These are phyloP conservation scores for Amaranthus hypochondriacus DNA, from an alignment of 148 eudicot species.

Conservation along the genomic window DNA sequence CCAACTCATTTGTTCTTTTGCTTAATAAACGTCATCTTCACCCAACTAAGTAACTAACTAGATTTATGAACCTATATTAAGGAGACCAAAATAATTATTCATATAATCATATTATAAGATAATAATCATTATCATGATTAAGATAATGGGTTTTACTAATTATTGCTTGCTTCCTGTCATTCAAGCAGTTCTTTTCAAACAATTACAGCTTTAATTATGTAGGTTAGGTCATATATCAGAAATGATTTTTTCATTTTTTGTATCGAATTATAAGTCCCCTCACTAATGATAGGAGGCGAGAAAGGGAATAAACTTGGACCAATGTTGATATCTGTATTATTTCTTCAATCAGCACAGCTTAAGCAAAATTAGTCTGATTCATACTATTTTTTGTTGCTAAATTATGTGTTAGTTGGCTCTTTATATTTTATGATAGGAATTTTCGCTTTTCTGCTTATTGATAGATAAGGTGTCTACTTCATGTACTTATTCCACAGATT, in stretches of 20 bases:
- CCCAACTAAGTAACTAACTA: not conserved
- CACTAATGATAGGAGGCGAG: not conserved
- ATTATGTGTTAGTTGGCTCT: slow-evolving; percentile 16
- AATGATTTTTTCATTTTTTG: not conserved
- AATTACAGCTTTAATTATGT: not conserved
- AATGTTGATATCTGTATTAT: not conserved
- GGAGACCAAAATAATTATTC: not conserved
- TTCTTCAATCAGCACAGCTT: slow-evolving; percentile 6
- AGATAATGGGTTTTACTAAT: not conserved
- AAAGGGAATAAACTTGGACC: slow-evolving; percentile 5
- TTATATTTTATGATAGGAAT: slow-evolving; percentile 2
- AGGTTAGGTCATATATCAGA: not conserved
- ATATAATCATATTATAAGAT: not conserved
- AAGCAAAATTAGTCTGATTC: slow-evolving; percentile 1
- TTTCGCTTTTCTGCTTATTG: slow-evolving; percentile 17
- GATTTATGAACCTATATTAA: not conserved
- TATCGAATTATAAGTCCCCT: not conserved
- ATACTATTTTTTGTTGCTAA: not conserved
- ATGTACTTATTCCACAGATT: slow-evolving; percentile 25
- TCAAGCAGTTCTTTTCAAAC: not conserved
- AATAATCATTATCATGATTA: not conserved
- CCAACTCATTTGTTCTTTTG: slow-evolving; percentile 9
- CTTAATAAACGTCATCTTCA: not conserved
- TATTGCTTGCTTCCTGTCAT: not conserved
- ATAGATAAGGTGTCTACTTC: slow-evolving; percentile 34